Evolutionary conservation across 2,329 filamentous ascomycete genomes (phyloP), one percentile per base, ranked within the genome.

Genomic region (Pestalotiopsis sp.): DNA sequence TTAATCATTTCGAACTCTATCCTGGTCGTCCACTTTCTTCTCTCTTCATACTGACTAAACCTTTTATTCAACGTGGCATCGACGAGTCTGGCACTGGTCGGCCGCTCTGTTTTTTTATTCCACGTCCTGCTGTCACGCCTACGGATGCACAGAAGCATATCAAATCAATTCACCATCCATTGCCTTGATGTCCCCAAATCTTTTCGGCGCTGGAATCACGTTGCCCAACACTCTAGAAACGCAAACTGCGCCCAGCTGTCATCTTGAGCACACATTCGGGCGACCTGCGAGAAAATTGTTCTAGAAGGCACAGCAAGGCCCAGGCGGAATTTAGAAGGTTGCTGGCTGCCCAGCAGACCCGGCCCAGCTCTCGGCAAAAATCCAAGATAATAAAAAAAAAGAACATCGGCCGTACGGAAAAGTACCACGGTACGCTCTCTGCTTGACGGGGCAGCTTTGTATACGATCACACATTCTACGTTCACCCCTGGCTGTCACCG

Each of bases 361-460:
- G 20, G 39, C 38, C 23, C 14, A 45, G 36, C 25, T 25, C 61
- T 27, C 61, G 61, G 61, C 61, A 64, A 39, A 64, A 64, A 31
- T 20, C 39, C 17, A 52, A 63, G 38, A 45, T 31, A 64, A 20
- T 23, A 23, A 49, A 45, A 64, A 14, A n/a, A 62, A 23, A 17
- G 14, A 27, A 36, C 11, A 49, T 49, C 61, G 61, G 61, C 61
- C 39, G 61, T 64, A 64, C 61, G 61, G 61, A 64, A 45, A 20
- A 36, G 7, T 36, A 36, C 31, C 20, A 52, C 45, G 20, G 17
- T n/a, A n/a, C 17, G 45, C 45, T 23, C 6, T 31, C 12, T 39
- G 6, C 61, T 38, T 61, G 27, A 13, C 36, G 20, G 27, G 27
- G 14, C 25, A 39, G 36, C 59, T 62, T 39, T 17, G 45, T 20